phyloP scores from a whole-genome alignment of 306 rosid genomes.

The Vigna nakashimae region DNA sequence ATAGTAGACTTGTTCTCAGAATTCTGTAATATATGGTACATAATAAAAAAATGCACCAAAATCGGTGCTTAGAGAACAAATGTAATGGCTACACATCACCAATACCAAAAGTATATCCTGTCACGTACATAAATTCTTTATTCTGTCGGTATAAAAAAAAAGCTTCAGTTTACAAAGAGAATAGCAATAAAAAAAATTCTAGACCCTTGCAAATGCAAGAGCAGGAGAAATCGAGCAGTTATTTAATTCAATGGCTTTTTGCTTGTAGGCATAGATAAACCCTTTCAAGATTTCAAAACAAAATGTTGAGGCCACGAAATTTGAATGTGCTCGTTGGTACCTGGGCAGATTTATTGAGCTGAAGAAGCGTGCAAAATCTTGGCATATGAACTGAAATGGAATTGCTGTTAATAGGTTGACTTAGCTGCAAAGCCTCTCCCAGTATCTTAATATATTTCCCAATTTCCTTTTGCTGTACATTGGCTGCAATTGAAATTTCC shows the following conservation, averaged over 20 bases:
- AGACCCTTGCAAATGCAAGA: conserved; percentile 15
- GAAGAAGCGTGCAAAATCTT: conserved; percentile 95
- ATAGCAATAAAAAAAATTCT: neutral
- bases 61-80: neutral
- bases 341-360: conserved; percentile 98
- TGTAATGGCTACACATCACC: neutral
- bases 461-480: conserved; percentile 92
- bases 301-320: conserved; percentile 17
- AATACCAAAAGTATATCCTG: neutral
- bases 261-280: neutral
- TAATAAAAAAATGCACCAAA: conserved; percentile 9
- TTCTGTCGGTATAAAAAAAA: neutral
- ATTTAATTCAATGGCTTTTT: conserved; percentile 8
- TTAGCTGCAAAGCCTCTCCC: conserved; percentile 93
- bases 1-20: conserved; percentile 29
- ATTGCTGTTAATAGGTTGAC: conserved; percentile 97
- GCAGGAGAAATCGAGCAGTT: conserved; percentile 1
- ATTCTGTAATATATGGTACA: conserved; percentile 7
- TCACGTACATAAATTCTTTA: neutral
- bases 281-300: conserved; percentile 13
- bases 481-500: conserved; percentile 98
- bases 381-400: conserved; percentile 97
- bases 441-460: conserved; percentile 97
- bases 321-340: conserved; percentile 46
- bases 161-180: neutral